Conservation (phyloP, 768 basidiomycete species). For the Daedaleopsis sinensis region DNA sequence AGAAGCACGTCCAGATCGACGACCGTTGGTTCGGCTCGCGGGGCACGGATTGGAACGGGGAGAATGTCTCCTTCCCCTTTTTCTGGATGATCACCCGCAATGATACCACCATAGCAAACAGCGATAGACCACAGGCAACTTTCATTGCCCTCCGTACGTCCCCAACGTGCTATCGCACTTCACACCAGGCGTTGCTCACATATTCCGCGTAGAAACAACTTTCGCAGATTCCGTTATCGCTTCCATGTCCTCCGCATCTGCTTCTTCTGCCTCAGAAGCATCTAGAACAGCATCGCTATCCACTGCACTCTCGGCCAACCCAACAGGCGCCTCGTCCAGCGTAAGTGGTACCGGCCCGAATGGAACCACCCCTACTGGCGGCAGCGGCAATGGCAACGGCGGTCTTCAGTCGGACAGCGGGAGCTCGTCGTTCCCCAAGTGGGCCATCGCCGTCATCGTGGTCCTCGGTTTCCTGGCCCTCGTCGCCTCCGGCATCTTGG, state of each 20-base stretch:
- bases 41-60: constrained; percentile 48
- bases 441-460: constrained; percentile 91
- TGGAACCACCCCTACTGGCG: constrained; percentile 18
- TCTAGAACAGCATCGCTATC: constrained; percentile 26
- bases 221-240: constrained; percentile 67
- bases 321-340: constrained; percentile 13
- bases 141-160: constrained; percentile 83
- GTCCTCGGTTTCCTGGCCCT: constrained; percentile 86
- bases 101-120: constrained; percentile 57
- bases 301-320: not conserved
- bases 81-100: constrained; percentile 78
- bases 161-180: not conserved
- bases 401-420: constrained; percentile 23
- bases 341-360: no score
- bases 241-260: constrained; percentile 52
- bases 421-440: constrained; percentile 67
- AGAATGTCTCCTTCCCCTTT: constrained; percentile 65
- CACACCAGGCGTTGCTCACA: constrained; percentile 10
- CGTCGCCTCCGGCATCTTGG: constrained; percentile 63
- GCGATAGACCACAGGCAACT: constrained; percentile 65
- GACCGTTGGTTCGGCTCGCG: constrained; percentile 66
- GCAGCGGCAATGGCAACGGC: constrained; percentile 20
- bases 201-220: constrained; percentile 61
- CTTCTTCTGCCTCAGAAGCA: constrained; percentile 27
- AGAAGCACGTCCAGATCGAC: constrained; percentile 57